phyloP scores from a whole-genome alignment of 352 stramenopile genomes.

The Globisporangium heterothallicum region DNA sequence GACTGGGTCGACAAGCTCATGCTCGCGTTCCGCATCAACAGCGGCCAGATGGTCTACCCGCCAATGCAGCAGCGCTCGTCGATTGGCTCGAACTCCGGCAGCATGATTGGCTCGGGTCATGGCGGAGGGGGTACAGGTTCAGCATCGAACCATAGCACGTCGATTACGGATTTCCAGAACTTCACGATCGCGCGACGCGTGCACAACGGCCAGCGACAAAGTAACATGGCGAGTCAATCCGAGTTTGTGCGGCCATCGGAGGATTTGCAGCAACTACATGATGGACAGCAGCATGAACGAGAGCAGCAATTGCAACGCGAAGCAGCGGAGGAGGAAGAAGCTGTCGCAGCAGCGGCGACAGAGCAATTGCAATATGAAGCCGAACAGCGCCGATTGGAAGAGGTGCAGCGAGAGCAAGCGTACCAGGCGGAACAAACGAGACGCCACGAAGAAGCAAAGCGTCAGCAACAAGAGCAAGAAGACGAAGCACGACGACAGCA shows the following conservation, averaged over 20 bases:
- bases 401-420: constrained; percentile 11
- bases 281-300: constrained; percentile 10
- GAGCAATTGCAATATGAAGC: constrained; percentile 6
- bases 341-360: no score
- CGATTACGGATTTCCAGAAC: constrained; percentile 78
- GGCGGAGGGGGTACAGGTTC: not conserved
- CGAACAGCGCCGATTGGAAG: constrained; percentile 5
- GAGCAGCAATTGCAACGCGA: constrained; percentile 5
- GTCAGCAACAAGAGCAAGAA: constrained; percentile 10
- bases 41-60: constrained; percentile 23
- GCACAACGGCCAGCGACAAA: constrained; percentile 34
- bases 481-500: constrained; percentile 6
- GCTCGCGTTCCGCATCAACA: constrained; percentile 54
- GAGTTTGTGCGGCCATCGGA: constrained; percentile 34
- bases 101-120: not conserved
- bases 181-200: constrained; percentile 49
- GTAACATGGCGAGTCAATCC: constrained; percentile 15
- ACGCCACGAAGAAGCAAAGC: constrained; percentile 18
- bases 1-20: constrained; percentile 77
- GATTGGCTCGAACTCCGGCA: not conserved
- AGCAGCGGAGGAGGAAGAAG: not conserved
- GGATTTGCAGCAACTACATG: constrained; percentile 19
- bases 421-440: constrained; percentile 14
- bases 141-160: constrained; percentile 12
- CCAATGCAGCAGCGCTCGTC: constrained; percentile 16